These are phyloP conservation scores for Annulohypoxylon truncatum DNA, from an alignment of 2,329 filamentous ascomycete genomes.

Conservation along the genomic window DNA sequence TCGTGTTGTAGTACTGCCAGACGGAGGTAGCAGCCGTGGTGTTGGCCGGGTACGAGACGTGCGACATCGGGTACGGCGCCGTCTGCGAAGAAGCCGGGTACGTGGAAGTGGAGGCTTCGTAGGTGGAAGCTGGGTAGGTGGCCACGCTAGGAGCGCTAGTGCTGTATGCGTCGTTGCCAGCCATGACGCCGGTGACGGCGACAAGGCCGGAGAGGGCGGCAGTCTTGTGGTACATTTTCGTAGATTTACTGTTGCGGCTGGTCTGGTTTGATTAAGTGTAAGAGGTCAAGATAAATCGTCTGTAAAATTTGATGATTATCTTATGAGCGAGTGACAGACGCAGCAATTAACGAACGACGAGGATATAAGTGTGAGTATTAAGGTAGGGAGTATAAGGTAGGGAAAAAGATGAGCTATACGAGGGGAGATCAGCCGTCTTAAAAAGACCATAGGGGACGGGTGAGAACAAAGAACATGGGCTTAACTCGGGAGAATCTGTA, in stretches of 20 bases:
- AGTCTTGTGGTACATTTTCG: conserved; percentile 50
- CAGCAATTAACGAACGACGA: conserved; percentile 39
- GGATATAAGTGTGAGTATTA: conserved; percentile 19
- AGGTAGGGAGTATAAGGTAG: conserved; percentile 3
- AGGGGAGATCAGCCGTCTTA: conserved; percentile 34
- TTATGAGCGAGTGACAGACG: conserved; percentile 26
- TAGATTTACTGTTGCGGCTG: conserved; percentile 21
- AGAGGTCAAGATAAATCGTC: conserved; percentile 9
- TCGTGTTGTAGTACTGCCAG: conserved; percentile 47
- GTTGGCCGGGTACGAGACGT: conserved; percentile 11
- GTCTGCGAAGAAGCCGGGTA: not conserved
- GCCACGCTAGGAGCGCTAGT: not conserved
- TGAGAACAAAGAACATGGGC: conserved; percentile 28
- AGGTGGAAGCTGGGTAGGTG: not conserved
- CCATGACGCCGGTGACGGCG: conserved; percentile 42
- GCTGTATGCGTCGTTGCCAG: not conserved
- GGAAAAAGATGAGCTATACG: not conserved
- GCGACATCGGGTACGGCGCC: not conserved
- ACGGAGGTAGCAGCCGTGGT: conserved; percentile 26
- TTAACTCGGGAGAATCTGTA: conserved; percentile 44
- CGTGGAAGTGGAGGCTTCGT: not conserved
- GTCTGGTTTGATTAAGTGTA: not conserved
- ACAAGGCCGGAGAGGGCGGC: conserved; percentile 44
- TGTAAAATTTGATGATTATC: conserved; percentile 8
- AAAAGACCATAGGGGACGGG: conserved; percentile 34